phyloP scores from a whole-genome alignment of 2,329 filamentous ascomycete genomes.

The Botryotinia globosa region DNA sequence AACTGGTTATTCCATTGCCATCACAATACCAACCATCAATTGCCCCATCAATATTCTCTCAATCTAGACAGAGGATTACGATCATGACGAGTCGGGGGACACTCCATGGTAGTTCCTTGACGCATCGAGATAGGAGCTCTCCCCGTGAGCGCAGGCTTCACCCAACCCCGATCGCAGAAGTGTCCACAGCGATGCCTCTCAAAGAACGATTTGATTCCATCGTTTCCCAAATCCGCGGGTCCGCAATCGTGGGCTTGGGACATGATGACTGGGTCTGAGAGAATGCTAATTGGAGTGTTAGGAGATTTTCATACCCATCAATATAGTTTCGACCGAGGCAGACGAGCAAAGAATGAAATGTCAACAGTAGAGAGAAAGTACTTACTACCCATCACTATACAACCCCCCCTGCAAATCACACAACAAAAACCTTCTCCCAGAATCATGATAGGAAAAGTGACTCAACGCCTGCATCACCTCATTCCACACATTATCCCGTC shows the following conservation, averaged over 20 bases:
- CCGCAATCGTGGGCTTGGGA: constrained; percentile 9
- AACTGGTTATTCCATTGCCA: neutral
- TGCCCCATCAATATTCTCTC: neutral
- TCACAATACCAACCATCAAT: neutral
- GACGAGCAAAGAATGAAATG: too few relatives aligned
- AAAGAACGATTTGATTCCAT: constrained; percentile 19
- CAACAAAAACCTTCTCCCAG: neutral
- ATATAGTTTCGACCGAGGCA: neutral
- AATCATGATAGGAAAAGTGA: constrained; percentile 22
- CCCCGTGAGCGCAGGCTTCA: neutral
- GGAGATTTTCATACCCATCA: neutral
- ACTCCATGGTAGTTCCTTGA: constrained; percentile 4
- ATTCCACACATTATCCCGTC: neutral
- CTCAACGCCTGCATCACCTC: constrained; percentile 21
- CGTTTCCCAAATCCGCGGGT: constrained; percentile 16
- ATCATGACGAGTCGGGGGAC: neutral
- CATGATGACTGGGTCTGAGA: constrained; percentile 22
- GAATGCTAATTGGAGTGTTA: neutral
- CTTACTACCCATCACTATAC: constrained; percentile 20
- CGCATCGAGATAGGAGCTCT: neutral
- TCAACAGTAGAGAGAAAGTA: neutral
- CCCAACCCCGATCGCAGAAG: constrained; percentile 15
- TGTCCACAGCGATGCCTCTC: constrained; percentile 11
- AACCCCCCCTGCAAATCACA: constrained; percentile 22
- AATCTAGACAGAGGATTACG: neutral